phyloP scores from a whole-genome alignment of 1,284 basidiomycete genomes.

The Cryptococcus sp. region DNA sequence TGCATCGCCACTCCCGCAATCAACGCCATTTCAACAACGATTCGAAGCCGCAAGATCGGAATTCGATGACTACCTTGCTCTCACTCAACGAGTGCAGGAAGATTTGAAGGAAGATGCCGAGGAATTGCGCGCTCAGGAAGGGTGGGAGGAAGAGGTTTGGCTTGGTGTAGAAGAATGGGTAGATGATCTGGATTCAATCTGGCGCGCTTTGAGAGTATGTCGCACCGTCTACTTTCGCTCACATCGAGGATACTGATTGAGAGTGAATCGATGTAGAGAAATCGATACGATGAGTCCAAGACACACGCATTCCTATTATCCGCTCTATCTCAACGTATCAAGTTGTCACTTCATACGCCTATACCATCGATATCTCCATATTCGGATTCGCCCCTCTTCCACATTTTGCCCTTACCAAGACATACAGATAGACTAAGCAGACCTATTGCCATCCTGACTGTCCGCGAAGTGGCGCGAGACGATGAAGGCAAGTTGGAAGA shows the following conservation, averaged over 20 bases:
- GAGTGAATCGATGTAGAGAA: conserved; percentile 24
- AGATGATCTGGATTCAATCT: conserved; percentile 38
- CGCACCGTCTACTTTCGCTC: background rate
- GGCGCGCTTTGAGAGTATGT: conserved; percentile 47
- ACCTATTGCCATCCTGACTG: conserved; percentile 45
- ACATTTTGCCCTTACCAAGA: conserved; percentile 40
- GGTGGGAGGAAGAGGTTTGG: conserved; percentile 41
- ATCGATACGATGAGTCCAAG: conserved; percentile 37
- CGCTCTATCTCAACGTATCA: conserved; percentile 25
- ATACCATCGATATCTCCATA: conserved; percentile 36
- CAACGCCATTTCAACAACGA: background rate
- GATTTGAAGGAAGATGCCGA: conserved; percentile 42
- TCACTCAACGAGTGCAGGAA: conserved; percentile 31
- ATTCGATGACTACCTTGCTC: conserved; percentile 30
- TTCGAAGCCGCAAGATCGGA: conserved; percentile 23
- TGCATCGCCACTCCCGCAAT: background rate
- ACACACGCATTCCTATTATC: conserved; percentile 31
- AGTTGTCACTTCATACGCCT: conserved; percentile 26
- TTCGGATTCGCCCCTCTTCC: conserved; percentile 30
- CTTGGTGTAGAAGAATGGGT: conserved; percentile 44
- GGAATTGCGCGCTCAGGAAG: conserved; percentile 37
- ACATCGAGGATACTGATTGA: background rate
- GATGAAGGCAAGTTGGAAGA: conserved; percentile 39
- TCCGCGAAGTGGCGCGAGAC: conserved; percentile 39
- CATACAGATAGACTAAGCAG: conserved; percentile 37